phyloP scores from a whole-genome alignment of 2,329 filamentous ascomycete species.

The Neonectria coccinea region DNA sequence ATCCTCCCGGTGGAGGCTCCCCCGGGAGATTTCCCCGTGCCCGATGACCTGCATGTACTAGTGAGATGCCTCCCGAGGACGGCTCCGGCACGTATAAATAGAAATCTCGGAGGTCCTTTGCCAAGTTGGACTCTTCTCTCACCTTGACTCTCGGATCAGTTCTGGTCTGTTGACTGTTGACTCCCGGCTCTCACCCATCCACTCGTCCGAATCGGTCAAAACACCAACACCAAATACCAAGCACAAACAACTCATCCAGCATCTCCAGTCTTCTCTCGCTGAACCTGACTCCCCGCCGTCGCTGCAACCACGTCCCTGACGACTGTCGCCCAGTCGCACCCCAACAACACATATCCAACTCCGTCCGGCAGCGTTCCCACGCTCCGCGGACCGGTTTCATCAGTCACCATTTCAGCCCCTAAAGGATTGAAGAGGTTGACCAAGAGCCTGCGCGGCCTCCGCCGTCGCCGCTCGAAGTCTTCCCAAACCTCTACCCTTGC shows the following conservation, averaged over 20 bases:
- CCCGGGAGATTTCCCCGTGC: conserved; percentile 24
- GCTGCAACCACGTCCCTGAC: neutral
- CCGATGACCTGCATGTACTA: conserved; percentile 25
- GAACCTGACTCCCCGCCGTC: neutral
- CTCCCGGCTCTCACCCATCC: conserved; percentile 4
- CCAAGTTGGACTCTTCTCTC: neutral
- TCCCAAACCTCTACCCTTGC: conserved; percentile 20
- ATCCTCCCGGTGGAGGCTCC: conserved; percentile 1
- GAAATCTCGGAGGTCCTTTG: conserved; percentile 6
- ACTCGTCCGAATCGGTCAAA: conserved; percentile 6
- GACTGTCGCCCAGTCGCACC: neutral
- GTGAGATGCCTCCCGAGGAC: conserved; percentile 15
- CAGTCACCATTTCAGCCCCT: conserved; percentile 19
- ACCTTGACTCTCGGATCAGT: neutral
- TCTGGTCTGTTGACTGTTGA: neutral
- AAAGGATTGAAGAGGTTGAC: conserved; percentile 25
- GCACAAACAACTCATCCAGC: neutral
- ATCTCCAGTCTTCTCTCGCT: neutral
- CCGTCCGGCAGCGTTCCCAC: conserved; percentile 16
- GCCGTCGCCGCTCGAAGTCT: conserved; percentile 26
- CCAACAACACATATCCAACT: conserved; percentile 1
- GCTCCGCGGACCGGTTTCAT: conserved; percentile 13
- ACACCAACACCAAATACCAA: neutral
- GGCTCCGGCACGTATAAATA: conserved; percentile 19
- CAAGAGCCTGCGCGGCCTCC: conserved; percentile 22